Evolutionary conservation across 495 filamentous ascomycete genomes (phyloP), one percentile per base, ranked within the genome.

Genomic region (Clohesyomyces aquaticus): DNA sequence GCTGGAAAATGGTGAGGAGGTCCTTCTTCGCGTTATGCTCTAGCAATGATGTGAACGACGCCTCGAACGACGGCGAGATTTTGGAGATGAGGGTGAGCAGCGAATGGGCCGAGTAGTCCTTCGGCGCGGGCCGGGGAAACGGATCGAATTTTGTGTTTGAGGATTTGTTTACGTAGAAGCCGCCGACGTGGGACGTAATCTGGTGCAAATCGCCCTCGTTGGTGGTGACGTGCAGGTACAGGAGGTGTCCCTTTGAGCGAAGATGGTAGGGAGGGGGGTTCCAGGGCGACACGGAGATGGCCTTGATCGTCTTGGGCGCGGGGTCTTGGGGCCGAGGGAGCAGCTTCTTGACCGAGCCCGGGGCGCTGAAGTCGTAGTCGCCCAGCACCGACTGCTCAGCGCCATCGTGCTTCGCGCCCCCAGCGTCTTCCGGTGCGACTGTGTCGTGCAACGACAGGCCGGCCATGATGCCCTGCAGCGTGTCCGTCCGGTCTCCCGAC

Each of bases 101-200:
- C 1, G 95, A 98, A 75, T 97, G 95, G 8, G 92, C 85, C 42
- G 82, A 82, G 61, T 80, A 77, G 55, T 81, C 80, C 75, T 94
- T 95, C 46, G 87, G 86, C 41, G 83, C 78, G 54, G 78, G 78
- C 66, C 86, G 83, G 27, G 91, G 91, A 61, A 84, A 85, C 11
- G 95, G 95, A 75, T 98, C 93, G 70, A 99, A 99, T 78, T 90
- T 93, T 80, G 76, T 82, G 75, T 90, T 94, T 47, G 89, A 89
- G 35, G 87, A 95, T 73, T 90, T 94, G 83, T 96, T 98, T 65
- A 97, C 90, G 76, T 87, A 98, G 79, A 99, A 99, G 3, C 95
- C 95, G 10, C 91, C 90, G 48, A 95, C 88, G 71, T 96, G 90
- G 6, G 91, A 85, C 8, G 95, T 98, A 66, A 99, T 89, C 73